Evolutionary conservation across 768 basidiomycete species (phyloP).

Genomic region (Chalciporus pseudorubinellus): DNA sequence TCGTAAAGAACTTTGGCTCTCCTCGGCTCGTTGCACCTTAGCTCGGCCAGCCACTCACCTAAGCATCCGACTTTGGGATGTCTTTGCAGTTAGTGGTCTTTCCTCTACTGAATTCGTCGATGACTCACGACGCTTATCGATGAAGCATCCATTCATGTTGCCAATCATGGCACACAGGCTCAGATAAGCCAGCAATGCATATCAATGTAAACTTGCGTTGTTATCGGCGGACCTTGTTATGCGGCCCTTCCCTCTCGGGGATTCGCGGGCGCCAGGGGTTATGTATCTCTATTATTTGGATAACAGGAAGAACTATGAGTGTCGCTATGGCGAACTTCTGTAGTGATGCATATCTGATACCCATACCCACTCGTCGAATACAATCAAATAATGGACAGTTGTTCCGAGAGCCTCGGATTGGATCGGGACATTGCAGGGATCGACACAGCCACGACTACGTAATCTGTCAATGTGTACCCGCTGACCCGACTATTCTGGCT

Average conservation of each 20-base stretch:
- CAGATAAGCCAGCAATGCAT: conserved; percentile 1
- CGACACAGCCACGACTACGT: too few species aligned
- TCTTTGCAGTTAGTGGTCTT: background rate
- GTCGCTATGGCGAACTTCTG: background rate
- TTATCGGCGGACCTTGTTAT: background rate
- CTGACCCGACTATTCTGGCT: too few species aligned
- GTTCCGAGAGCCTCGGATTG: too few species aligned
- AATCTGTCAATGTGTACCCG: too few species aligned
- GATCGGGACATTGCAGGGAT: too few species aligned
- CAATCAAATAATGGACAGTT: too few species aligned
- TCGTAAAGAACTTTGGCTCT: conserved; percentile 56
- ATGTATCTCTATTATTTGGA: conserved; percentile 2
- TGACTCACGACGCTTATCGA: background rate
- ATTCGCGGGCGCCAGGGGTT: background rate
- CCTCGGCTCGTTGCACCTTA: conserved; percentile 17
- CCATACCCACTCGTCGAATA: conserved; percentile 2
- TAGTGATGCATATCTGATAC: too few species aligned
- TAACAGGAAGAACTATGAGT: background rate
- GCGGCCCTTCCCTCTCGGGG: background rate
- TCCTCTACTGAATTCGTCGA: background rate
- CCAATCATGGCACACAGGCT: background rate
- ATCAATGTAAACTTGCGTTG: conserved; percentile 4
- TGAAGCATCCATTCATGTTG: background rate
- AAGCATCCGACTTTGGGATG: background rate
- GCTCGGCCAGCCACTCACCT: background rate